Evolutionary conservation across 1,284 basidiomycete genomes (phyloP), one percentile per base, ranked within the genome.

Genomic region (Ceratobasidium sp.): DNA sequence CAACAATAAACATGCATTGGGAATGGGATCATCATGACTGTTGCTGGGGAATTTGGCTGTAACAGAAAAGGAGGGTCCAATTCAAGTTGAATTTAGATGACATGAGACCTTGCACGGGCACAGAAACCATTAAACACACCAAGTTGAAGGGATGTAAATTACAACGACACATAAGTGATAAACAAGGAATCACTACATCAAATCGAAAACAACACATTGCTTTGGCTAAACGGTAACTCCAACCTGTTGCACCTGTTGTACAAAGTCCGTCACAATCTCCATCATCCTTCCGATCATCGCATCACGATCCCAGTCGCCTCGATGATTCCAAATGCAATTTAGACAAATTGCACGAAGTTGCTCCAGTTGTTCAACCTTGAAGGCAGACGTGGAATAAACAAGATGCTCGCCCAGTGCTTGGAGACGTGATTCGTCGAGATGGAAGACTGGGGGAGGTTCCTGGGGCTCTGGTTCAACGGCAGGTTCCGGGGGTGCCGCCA

Each of bases 331-430:
- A 20, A 98, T 84, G 35, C 82, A 82, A 58, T 89, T 87, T 50
- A 95, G 86, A 73, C 88, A 91, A 0, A 86, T 87, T 3, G 96
- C 95, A 2, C 97, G 87, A 5, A 98, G 82, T 77, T 98, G 94
- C 76, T 98, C 96, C 1, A 99, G 85, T 77, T 98, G 89, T 76
- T 99, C 96, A 52, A 98, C 84, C 27, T 82, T 91, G 49, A 95
- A 80, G 0, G 75, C 75, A 0, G 73, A 77, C 0, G 93, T 96
- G 52, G 77, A 76, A 25, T 83, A 79, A 34, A 79, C 79, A 32
- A 92, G 77, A 62, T 80, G 78, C 12, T 76, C 67, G 6, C 56
- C 32, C 31, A 43, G 52, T 32, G 62, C 54, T 25, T 6, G 56
- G 5, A 65, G 20, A 40, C 54, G 45, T 15, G 71, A 55, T 54